Evolutionary conservation across 2,329 filamentous ascomycete species (phyloP).

Genomic region (Nemania abortiva): DNA sequence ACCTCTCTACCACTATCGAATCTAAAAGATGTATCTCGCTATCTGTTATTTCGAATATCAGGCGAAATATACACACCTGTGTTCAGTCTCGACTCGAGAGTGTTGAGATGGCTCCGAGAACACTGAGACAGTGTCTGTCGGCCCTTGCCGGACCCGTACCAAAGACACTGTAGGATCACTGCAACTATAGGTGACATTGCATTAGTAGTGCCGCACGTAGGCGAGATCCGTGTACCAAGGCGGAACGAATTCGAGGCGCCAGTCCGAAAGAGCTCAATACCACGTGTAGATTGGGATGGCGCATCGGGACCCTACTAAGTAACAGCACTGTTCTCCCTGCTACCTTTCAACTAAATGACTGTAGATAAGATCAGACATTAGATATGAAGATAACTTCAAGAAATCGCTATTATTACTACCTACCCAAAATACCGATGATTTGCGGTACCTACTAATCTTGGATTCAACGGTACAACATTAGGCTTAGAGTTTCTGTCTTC

Average conservation of each 20-base stretch:
- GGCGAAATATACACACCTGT: not conserved
- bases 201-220: conserved; percentile 20
- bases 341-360: not conserved
- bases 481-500: not conserved
- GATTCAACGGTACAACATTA: not conserved
- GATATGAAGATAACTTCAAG: not conserved
- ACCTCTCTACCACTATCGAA: not conserved
- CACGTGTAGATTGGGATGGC: conserved; percentile 24
- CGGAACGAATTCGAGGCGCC: conserved; percentile 5
- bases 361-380: not conserved
- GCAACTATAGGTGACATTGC: conserved; percentile 28
- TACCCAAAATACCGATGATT: not conserved
- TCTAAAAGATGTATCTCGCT: not conserved
- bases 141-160: not conserved
- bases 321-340: not conserved
- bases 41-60: not conserved
- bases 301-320: conserved; percentile 7
- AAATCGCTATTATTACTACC: not conserved
- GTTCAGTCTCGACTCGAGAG: not conserved
- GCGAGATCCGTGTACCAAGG: conserved; percentile 24
- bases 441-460: not conserved
- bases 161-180: not conserved
- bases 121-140: not conserved
- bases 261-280: conserved; percentile 11
- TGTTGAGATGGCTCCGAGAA: not conserved